phyloP scores from a whole-genome alignment of 2,329 filamentous ascomycete species.

The Verticillium nubilum region DNA sequence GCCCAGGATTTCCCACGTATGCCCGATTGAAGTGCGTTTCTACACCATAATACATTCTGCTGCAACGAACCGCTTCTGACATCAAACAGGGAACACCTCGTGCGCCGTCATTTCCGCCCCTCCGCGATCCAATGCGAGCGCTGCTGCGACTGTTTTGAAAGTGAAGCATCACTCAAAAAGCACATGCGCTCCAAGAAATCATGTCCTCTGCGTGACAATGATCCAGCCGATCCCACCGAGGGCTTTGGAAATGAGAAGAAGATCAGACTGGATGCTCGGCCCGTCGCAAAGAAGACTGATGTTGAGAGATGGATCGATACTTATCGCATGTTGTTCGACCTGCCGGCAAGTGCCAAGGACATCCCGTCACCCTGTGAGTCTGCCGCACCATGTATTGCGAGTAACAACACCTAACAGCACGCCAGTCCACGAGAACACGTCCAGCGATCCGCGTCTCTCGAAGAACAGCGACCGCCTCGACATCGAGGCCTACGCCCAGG shows the following conservation, averaged over 20 bases:
- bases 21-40: conserved; percentile 31
- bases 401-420: not conserved
- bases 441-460: not conserved
- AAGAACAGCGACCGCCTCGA: too few relatives aligned
- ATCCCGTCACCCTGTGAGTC: conserved; percentile 10
- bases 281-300: conserved; percentile 22
- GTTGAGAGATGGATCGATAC: conserved; percentile 31
- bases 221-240: conserved; percentile 19
- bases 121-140: conserved; percentile 26
- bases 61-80: too few relatives aligned
- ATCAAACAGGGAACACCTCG: conserved; percentile 26
- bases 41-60: too few relatives aligned
- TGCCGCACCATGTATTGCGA: too few relatives aligned
- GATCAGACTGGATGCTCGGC: conserved; percentile 25
- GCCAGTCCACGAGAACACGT: not conserved
- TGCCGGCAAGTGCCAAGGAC: conserved; percentile 4
- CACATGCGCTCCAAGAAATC: conserved; percentile 21
- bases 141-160: conserved; percentile 28
- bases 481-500: conserved; percentile 14
- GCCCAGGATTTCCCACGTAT: conserved; percentile 29
- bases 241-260: conserved; percentile 30
- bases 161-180: conserved; percentile 21
- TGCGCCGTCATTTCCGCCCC: conserved; percentile 27
- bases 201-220: conserved; percentile 16
- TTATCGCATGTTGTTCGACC: conserved; percentile 28